Evolutionary conservation across 306 rosid genomes (phyloP).

Genomic region (Casuarina equisetifolia): DNA sequence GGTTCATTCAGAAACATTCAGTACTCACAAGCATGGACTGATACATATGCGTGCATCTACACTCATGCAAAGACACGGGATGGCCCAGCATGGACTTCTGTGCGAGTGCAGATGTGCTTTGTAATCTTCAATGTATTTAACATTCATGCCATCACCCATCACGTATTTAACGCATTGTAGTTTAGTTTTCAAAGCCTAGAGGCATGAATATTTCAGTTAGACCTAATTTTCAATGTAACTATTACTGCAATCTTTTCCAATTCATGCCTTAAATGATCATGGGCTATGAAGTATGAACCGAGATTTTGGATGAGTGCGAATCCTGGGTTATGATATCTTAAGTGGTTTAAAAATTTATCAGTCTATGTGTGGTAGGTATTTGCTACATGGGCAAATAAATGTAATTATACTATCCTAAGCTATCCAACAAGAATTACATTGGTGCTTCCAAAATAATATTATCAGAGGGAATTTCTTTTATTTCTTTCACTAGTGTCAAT

Average conservation of each 20-base stretch:
- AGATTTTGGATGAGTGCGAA: not conserved
- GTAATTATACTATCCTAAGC: not conserved
- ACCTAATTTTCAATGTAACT: not conserved
- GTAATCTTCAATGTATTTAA: no score
- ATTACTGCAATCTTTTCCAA: not conserved
- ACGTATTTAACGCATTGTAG: no score
- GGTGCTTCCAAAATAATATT: not conserved
- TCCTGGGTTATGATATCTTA: not conserved
- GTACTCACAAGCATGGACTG: not conserved
- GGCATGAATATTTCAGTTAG: not conserved
- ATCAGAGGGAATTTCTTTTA: not conserved
- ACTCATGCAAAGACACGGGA: not conserved
- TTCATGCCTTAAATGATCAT: not conserved
- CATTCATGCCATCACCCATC: no score
- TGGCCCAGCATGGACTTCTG: not conserved
- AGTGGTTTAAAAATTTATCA: not conserved
- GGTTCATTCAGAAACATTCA: not conserved
- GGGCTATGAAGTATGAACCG: not conserved
- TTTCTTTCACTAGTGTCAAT: not conserved
- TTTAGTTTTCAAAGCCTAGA: no score
- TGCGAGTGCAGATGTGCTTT: not conserved
- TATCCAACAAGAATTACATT: not conserved
- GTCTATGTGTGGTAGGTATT: not conserved
- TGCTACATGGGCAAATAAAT: not conserved
- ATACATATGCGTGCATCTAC: not conserved